These are phyloP conservation scores for Juglanconis oblonga DNA, from an alignment of 2,329 filamentous ascomycete genomes.

Conservation along the genomic window DNA sequence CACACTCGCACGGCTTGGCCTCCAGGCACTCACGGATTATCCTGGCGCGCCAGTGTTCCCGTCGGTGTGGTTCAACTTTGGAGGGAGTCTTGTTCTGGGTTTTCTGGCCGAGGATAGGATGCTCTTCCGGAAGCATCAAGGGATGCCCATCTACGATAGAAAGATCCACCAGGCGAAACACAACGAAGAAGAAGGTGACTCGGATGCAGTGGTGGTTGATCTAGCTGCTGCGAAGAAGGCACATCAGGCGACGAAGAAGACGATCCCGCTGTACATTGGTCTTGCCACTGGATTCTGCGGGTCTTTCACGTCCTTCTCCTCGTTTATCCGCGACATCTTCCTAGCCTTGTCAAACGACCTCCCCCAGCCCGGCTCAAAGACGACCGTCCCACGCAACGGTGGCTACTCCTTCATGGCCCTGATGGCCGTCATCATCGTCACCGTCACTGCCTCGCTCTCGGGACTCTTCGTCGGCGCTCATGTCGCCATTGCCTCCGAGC, in stretches of 20 bases:
- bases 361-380: slow-evolving; percentile 37
- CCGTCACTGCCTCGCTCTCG: slow-evolving; percentile 66
- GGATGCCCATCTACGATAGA: slow-evolving; percentile 38
- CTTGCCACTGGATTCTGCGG: slow-evolving; percentile 70
- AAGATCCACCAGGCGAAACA: slow-evolving; percentile 32
- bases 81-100: slow-evolving; percentile 78
- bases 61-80: slow-evolving; percentile 85
- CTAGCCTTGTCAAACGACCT: slow-evolving; percentile 76
- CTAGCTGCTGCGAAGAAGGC: slow-evolving; percentile 50
- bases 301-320: slow-evolving; percentile 78
- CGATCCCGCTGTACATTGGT: slow-evolving; percentile 80
- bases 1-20: slow-evolving; percentile 76
- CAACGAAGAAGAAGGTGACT: slow-evolving; percentile 37
- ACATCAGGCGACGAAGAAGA: slow-evolving; percentile 70
- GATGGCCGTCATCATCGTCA: slow-evolving; percentile 70
- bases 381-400: slow-evolving; percentile 53
- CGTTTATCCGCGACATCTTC: slow-evolving; percentile 78
- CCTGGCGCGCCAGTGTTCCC: slow-evolving; percentile 73
- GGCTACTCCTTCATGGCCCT: slow-evolving; percentile 84
- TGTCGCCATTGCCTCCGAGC: slow-evolving; percentile 61
- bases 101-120: slow-evolving; percentile 77
- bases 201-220: slow-evolving; percentile 26
- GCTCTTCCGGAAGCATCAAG: slow-evolving; percentile 70
- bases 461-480: slow-evolving; percentile 74
- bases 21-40: slow-evolving; percentile 78